Evolutionary conservation across 179 eudicot species (phyloP).

Genomic region (Beta corolliflora): DNA sequence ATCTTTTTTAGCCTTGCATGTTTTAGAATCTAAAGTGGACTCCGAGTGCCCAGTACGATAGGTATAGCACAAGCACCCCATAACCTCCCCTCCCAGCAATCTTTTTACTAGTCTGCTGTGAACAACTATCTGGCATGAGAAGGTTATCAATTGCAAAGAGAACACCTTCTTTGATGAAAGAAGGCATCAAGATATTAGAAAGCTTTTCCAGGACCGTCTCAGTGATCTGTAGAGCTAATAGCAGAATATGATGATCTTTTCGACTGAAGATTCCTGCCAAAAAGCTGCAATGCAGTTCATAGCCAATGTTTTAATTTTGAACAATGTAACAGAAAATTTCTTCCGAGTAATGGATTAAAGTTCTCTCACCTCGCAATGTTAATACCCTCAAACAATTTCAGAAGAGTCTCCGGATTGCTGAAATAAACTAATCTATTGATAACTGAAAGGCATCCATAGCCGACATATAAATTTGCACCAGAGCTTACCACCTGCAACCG

Average conservation of each 20-base stretch:
- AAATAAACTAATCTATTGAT: constrained; percentile 68
- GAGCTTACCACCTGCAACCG: constrained; percentile 73
- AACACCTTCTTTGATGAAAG: constrained; percentile 89
- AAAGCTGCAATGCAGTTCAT: constrained; percentile 57
- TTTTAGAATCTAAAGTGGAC: constrained; percentile 41
- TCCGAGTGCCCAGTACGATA: constrained; percentile 40
- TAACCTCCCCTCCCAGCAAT: constrained; percentile 35
- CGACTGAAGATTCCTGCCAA: constrained; percentile 82
- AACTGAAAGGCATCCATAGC: constrained; percentile 83
- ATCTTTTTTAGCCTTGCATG: constrained; percentile 72
- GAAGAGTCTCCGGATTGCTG: constrained; percentile 68
- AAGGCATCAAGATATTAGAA: constrained; percentile 51
- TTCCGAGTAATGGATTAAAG: neutral
- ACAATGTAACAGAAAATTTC: neutral
- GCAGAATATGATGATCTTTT: constrained; percentile 76
- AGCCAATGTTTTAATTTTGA: neutral
- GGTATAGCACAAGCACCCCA: constrained; percentile 70
- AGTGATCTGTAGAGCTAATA: constrained; percentile 72
- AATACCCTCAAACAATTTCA: constrained; percentile 53
- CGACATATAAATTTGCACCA: constrained; percentile 65
- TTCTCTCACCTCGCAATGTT: constrained; percentile 74
- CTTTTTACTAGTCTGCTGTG: constrained; percentile 41
- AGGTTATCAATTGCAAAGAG: constrained; percentile 70
- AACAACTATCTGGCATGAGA: constrained; percentile 54
- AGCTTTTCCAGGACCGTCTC: constrained; percentile 73